Conservation (phyloP, 2,329 filamentous ascomycete genomes). For the Chalaropsis thielavioides region DNA sequence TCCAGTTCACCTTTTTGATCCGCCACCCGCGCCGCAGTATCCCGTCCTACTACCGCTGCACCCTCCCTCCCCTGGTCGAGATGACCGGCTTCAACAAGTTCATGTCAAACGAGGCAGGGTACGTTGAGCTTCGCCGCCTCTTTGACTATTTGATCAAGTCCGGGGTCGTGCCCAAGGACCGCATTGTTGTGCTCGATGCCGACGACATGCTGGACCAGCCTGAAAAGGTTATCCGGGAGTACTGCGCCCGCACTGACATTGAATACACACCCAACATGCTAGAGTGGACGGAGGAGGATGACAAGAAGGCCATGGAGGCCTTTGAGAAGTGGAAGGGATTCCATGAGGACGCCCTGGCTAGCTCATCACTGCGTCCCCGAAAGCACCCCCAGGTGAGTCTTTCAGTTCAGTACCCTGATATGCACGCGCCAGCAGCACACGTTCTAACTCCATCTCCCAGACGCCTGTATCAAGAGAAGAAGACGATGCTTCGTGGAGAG, state of each 20-base stretch:
- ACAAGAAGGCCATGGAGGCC: constrained; percentile 54
- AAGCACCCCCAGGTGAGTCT: constrained; percentile 43
- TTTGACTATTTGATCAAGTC: constrained; percentile 69
- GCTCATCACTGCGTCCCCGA: constrained; percentile 58
- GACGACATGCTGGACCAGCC: constrained; percentile 87
- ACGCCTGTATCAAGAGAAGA: constrained; percentile 49
- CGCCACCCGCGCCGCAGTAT: constrained; percentile 86
- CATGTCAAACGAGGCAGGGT: constrained; percentile 77
- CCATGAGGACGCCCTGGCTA: constrained; percentile 86
- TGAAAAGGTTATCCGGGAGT: constrained; percentile 56
- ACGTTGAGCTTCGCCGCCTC: constrained; percentile 69
- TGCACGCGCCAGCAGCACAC: constrained; percentile 5
- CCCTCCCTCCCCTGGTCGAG: constrained; percentile 67
- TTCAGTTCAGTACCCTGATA: background rate
- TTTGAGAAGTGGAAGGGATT: constrained; percentile 98
- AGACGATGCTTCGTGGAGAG: constrained; percentile 55
- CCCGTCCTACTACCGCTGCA: constrained; percentile 90
- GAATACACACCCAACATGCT: constrained; percentile 68
- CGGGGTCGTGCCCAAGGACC: constrained; percentile 54
- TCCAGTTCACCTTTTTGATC: constrained; percentile 94
- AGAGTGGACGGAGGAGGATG: constrained; percentile 63
- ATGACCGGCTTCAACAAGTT: constrained; percentile 79
- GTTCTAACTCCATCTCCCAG: constrained; percentile 25
- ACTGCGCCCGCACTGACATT: constrained; percentile 69
- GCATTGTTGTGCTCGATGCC: constrained; percentile 80